A percentile compares a stretch with the other conserved stretches of the same genome.
These are phyloP conservation scores for Garcia nutans DNA, from an alignment of 345 rosid species.

Conservation along the genomic window DNA sequence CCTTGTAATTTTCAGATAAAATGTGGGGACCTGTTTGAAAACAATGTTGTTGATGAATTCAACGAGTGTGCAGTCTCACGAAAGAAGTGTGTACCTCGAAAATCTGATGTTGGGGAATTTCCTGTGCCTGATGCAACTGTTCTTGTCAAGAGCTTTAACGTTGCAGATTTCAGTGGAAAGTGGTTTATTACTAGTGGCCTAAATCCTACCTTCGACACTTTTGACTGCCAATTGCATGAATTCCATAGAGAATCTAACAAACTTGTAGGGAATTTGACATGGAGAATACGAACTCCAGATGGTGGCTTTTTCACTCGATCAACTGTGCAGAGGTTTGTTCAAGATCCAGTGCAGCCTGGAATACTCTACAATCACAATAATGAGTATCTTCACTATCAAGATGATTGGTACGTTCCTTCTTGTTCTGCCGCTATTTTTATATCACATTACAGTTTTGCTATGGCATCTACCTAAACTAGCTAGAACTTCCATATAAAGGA, in stretches of 20 bases:
- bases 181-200: slow-evolving; percentile 93
- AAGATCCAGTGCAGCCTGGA: slow-evolving; percentile 75
- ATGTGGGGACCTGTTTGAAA: slow-evolving; percentile 91
- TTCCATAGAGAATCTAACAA: slow-evolving; percentile 66
- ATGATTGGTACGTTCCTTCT: slow-evolving; percentile 65
- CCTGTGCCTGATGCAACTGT: slow-evolving; percentile 76
- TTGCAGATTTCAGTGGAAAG: slow-evolving; percentile 71
- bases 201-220: slow-evolving; percentile 82
- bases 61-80: slow-evolving; percentile 91
- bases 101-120: slow-evolving; percentile 87
- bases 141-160: slow-evolving; percentile 70
- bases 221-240: slow-evolving; percentile 87
- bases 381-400: slow-evolving; percentile 93
- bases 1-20: slow-evolving; percentile 53
- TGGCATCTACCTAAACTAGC: neutral
- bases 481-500: neutral
- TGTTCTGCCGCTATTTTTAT: neutral
- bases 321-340: slow-evolving; percentile 61
- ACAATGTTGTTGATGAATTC: slow-evolving; percentile 84
- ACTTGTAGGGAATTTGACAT: slow-evolving; percentile 73
- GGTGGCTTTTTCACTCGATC: slow-evolving; percentile 74
- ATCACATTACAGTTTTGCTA: neutral
- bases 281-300: slow-evolving; percentile 85
- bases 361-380: slow-evolving; percentile 81
- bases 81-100: slow-evolving; percentile 85